A percentile compares a stretch with the other conserved stretches of the same genome.
phyloP scores from a whole-genome alignment of 257 asterid species.

The Fraxinus quadrangulata region DNA sequence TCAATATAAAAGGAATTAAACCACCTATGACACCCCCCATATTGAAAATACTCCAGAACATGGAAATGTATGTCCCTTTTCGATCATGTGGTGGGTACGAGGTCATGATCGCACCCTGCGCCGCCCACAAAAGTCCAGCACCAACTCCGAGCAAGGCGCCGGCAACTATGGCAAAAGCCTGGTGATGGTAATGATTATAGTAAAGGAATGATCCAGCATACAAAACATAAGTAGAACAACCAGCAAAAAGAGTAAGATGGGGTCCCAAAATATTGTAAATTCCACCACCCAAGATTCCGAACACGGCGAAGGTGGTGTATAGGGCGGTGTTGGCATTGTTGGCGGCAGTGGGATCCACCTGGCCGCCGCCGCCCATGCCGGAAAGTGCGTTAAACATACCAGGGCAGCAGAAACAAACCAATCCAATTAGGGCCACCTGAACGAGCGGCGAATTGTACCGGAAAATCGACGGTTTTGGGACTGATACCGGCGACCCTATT shows the following conservation, averaged over 20 bases:
- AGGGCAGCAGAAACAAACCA: slow-evolving; percentile 94
- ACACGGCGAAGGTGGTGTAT: slow-evolving; percentile 84
- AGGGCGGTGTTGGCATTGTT: slow-evolving; percentile 99
- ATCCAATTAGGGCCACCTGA: slow-evolving; percentile 69
- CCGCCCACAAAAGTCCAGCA: slow-evolving; percentile 91
- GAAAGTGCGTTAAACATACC: slow-evolving; percentile 98
- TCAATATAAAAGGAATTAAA: slow-evolving; percentile 63
- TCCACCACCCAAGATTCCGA: slow-evolving; percentile 92
- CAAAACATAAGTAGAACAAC: slow-evolving; percentile 82
- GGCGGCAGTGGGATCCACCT: slow-evolving; percentile 73
- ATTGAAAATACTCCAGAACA: slow-evolving; percentile 91
- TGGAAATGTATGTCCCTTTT: slow-evolving; percentile 76
- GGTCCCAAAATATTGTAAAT: slow-evolving; percentile 90
- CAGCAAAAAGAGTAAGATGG: slow-evolving; percentile 54
- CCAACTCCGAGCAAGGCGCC: slow-evolving; percentile 90
- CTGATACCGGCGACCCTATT: slow-evolving; percentile 11
- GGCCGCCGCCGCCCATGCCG: slow-evolving; percentile 99
- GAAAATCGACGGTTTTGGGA: slow-evolving; percentile 30
- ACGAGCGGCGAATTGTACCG: slow-evolving; percentile 81
- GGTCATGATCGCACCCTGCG: slow-evolving; percentile 96
- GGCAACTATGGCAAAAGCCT: slow-evolving; percentile 72
- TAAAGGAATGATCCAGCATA: slow-evolving; percentile 86
- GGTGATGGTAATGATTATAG: slow-evolving; percentile 77
- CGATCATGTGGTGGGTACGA: slow-evolving; percentile 85
- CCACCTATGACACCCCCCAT: slow-evolving; percentile 96